A percentile compares a stretch with the other conserved stretches of the same genome.
These are phyloP conservation scores for Immersiporthe knoxdaviesiana DNA, from an alignment of 2,329 filamentous ascomycete species.

Conservation along the genomic window DNA sequence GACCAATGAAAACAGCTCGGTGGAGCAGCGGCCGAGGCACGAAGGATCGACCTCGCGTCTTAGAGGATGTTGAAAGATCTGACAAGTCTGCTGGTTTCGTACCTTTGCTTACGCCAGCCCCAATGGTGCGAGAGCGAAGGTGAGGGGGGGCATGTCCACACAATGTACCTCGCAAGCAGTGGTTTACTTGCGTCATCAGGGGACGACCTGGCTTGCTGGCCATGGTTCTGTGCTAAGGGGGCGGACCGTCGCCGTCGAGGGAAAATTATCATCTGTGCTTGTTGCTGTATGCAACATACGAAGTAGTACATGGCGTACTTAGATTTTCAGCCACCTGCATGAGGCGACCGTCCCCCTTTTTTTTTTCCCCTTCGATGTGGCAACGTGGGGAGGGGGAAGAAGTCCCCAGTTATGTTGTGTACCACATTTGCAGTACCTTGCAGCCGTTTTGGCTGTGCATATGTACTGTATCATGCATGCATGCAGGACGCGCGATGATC, in stretches of 20 bases:
- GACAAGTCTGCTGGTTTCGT: slow-evolving; percentile 22
- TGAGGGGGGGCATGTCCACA: not conserved
- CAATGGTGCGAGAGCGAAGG: slow-evolving; percentile 12
- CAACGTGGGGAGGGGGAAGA: not conserved
- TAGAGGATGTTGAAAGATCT: slow-evolving; percentile 20
- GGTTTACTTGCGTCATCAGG: slow-evolving; percentile 20
- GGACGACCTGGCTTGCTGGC: not conserved
- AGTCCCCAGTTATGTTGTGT: not conserved
- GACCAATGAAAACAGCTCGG: slow-evolving; percentile 27
- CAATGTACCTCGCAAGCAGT: not conserved
- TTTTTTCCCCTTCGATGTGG: not conserved
- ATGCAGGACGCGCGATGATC: slow-evolving; percentile 2
- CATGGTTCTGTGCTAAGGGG: not conserved
- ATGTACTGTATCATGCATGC: not conserved
- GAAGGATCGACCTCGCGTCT: slow-evolving; percentile 16
- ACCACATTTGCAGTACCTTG: not conserved
- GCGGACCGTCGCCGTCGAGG: not conserved
- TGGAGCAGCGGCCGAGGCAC: slow-evolving; percentile 12
- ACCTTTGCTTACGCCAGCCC: slow-evolving; percentile 9
- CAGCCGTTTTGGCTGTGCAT: not conserved
- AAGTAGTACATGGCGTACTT: not conserved
- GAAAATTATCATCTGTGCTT: not conserved
- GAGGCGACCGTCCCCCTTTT: not conserved
- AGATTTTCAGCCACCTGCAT: not conserved
- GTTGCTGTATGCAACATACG: not conserved